These are phyloP conservation scores for Sphagnum contortum DNA, from an alignment of 225 moss, liverwort and hornwort species.

Conservation along the genomic window DNA sequence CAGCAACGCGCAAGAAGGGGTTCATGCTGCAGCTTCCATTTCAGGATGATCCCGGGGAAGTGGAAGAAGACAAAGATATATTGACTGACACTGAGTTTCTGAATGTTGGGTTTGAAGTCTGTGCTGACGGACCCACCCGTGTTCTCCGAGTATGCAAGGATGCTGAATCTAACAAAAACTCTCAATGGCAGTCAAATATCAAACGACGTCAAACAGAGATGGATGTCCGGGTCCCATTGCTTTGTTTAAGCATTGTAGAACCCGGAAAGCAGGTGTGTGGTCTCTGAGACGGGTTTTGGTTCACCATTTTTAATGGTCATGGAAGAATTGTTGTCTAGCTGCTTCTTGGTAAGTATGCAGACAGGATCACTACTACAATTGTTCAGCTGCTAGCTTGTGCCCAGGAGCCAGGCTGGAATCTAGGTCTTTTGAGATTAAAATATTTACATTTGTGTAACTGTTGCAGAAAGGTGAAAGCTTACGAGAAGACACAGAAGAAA, in stretches of 20 bases:
- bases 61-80: conserved; percentile 29
- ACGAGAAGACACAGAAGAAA: conserved; percentile 29
- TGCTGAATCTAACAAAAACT: conserved; percentile 60
- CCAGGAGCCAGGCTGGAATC: too few species aligned
- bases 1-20: conserved; percentile 45
- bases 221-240: conserved; percentile 72
- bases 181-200: conserved; percentile 77
- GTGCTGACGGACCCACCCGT: conserved; percentile 87
- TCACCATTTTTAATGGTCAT: neutral
- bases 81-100: conserved; percentile 30
- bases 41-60: conserved; percentile 49
- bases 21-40: conserved; percentile 69
- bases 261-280: conserved; percentile 58
- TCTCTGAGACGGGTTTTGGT: neutral
- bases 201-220: conserved; percentile 65
- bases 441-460: too few species aligned
- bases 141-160: conserved; percentile 78
- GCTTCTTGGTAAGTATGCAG: too few species aligned
- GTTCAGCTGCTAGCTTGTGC: too few species aligned
- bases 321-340: neutral
- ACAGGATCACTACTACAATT: too few species aligned
- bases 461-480: conserved; percentile 35
- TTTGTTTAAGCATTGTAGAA: conserved; percentile 72
- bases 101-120: conserved; percentile 74
- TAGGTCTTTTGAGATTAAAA: too few species aligned